Evolutionary conservation across 2,329 filamentous ascomycete species (phyloP).

Genomic region (Colletotrichum australisinense): DNA sequence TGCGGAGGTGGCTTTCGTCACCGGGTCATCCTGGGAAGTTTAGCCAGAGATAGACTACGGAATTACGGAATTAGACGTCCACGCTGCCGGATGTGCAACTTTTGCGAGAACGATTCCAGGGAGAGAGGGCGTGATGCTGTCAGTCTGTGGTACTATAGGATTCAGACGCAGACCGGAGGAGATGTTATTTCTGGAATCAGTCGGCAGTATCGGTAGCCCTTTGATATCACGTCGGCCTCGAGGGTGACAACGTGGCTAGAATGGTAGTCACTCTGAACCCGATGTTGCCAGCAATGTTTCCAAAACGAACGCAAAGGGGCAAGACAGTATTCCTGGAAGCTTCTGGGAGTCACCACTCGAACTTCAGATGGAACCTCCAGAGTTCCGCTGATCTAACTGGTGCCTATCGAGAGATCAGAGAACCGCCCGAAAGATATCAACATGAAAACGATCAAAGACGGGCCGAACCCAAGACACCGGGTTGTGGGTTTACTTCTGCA

Average conservation of each 20-base stretch:
- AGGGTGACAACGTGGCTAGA: background rate
- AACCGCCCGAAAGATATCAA: background rate
- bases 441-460: too few species aligned
- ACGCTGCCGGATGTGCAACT: background rate
- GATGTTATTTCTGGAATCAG: background rate
- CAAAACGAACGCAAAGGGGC: background rate
- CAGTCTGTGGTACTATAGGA: background rate
- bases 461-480: background rate
- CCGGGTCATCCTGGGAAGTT: conserved; percentile 2
- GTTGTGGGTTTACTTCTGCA: too few species aligned
- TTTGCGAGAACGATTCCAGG: background rate
- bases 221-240: background rate
- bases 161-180: background rate
- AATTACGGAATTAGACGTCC: background rate
- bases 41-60: background rate
- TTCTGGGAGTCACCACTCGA: background rate
- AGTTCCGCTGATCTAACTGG: background rate
- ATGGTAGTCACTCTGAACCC: too few species aligned
- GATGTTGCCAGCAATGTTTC: background rate
- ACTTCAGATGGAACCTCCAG: background rate
- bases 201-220: background rate
- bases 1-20: conserved; percentile 1
- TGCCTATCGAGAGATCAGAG: background rate
- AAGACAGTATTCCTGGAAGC: background rate
- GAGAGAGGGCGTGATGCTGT: background rate